These are phyloP conservation scores for Scopulariopsis brevicaulis DNA, from an alignment of 2,329 filamentous ascomycete species.

Conservation along the genomic window DNA sequence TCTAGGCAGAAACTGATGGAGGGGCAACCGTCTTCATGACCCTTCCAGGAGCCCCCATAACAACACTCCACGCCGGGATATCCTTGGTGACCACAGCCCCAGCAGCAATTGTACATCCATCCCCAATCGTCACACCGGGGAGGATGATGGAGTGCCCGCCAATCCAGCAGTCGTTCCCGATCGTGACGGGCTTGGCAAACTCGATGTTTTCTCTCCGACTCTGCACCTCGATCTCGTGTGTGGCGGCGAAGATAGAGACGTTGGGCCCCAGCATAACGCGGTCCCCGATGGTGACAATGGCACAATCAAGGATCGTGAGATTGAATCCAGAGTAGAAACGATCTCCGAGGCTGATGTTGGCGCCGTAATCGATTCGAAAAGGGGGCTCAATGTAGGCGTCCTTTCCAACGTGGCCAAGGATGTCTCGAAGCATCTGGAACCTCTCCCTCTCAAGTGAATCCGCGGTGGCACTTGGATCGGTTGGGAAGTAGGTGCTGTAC, in stretches of 20 bases:
- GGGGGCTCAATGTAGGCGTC: slow-evolving; percentile 49
- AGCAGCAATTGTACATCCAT: slow-evolving; percentile 37
- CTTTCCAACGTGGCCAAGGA: slow-evolving; percentile 37
- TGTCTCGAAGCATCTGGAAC: slow-evolving; percentile 31
- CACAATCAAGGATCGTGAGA: slow-evolving; percentile 61
- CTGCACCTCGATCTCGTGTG: slow-evolving; percentile 55
- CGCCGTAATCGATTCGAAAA: slow-evolving; percentile 52
- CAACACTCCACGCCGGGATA: slow-evolving; percentile 34
- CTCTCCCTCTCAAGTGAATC: slow-evolving; percentile 24
- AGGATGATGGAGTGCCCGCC: slow-evolving; percentile 36
- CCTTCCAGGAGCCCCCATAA: slow-evolving; percentile 33
- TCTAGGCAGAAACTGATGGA: no score
- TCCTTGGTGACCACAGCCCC: slow-evolving; percentile 37
- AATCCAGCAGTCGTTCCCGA: slow-evolving; percentile 45
- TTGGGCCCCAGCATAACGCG: slow-evolving; percentile 63
- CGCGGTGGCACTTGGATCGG: slow-evolving; percentile 23
- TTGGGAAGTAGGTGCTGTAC: slow-evolving; percentile 46
- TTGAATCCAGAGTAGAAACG: slow-evolving; percentile 49
- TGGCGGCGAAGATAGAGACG: slow-evolving; percentile 59
- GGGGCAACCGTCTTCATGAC: slow-evolving; percentile 34
- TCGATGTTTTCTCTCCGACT: slow-evolving; percentile 33
- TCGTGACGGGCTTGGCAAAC: slow-evolving; percentile 31
- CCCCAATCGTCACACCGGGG: slow-evolving; percentile 39
- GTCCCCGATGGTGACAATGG: slow-evolving; percentile 55
- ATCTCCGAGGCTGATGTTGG: slow-evolving; percentile 50